These are phyloP conservation scores for Rhodomyrtus tomentosa DNA, from an alignment of 345 rosid species.

Conservation along the genomic window DNA sequence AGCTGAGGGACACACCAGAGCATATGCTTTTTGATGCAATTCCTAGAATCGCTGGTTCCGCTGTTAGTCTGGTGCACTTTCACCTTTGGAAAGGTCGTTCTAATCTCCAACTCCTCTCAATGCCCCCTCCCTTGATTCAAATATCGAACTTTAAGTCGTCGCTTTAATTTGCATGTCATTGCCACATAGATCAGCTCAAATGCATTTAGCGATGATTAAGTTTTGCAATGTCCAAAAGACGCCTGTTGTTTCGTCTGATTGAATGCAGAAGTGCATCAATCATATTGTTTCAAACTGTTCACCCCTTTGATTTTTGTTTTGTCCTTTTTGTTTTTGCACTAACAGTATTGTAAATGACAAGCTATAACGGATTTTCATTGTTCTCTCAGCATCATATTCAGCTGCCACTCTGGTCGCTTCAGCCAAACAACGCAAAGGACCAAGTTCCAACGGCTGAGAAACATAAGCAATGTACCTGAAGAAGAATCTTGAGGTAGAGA, in stretches of 20 bases:
- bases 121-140: not conserved
- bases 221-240: not conserved
- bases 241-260: not conserved
- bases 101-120: not conserved
- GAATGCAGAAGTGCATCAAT: not conserved
- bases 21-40: slow-evolving; percentile 28
- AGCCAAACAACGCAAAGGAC: not conserved
- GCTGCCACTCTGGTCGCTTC: not conserved
- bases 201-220: not conserved
- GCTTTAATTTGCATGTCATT: not conserved
- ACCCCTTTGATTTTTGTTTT: too few species aligned
- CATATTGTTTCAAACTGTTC: not conserved
- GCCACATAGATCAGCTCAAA: not conserved
- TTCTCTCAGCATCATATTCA: not conserved
- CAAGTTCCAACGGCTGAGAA: not conserved
- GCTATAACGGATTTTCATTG: not conserved
- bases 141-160: not conserved
- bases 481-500: not conserved
- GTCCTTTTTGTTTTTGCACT: not conserved
- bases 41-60: slow-evolving; percentile 28
- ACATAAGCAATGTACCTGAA: not conserved
- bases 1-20: slow-evolving; percentile 40
- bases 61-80: slow-evolving; percentile 33
- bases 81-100: slow-evolving; percentile 33
- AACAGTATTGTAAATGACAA: not conserved